These are phyloP conservation scores for Geotrichum restrictum DNA, from an alignment of 1,139 yeast species.

Conservation along the genomic window DNA sequence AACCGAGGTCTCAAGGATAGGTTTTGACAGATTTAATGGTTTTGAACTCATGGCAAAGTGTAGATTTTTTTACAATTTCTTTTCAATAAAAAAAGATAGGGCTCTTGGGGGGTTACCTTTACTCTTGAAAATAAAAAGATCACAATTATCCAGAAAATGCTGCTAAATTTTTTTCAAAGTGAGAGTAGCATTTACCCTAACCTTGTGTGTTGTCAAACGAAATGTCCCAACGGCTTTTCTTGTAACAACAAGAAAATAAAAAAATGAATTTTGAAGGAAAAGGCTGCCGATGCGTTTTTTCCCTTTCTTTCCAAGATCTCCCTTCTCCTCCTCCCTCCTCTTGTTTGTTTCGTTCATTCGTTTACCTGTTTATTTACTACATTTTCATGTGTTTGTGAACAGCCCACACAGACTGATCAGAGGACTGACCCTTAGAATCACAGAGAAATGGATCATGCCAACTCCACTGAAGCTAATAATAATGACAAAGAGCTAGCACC, in stretches of 20 bases:
- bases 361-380: too few species aligned
- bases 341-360: too few species aligned
- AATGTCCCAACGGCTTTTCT: not conserved
- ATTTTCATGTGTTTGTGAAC: not conserved
- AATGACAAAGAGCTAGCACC: not conserved
- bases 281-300: too few species aligned
- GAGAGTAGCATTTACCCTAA: constrained; percentile 2
- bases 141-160: too few species aligned
- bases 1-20: constrained; percentile 24
- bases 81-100: too few species aligned
- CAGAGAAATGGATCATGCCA: not conserved
- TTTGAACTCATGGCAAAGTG: not conserved
- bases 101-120: too few species aligned
- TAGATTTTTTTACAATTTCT: too few species aligned
- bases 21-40: not conserved
- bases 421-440: not conserved
- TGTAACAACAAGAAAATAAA: too few species aligned
- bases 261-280: too few species aligned
- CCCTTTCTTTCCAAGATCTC: too few species aligned
- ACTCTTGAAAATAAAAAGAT: too few species aligned
- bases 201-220: not conserved
- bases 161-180: constrained; percentile 3
- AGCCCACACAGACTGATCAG: not conserved
- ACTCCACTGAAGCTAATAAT: not conserved
- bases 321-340: too few species aligned